These are phyloP conservation scores for Emergomyces pasteurianus DNA, from an alignment of 2,329 filamentous ascomycete species.

Conservation along the genomic window DNA sequence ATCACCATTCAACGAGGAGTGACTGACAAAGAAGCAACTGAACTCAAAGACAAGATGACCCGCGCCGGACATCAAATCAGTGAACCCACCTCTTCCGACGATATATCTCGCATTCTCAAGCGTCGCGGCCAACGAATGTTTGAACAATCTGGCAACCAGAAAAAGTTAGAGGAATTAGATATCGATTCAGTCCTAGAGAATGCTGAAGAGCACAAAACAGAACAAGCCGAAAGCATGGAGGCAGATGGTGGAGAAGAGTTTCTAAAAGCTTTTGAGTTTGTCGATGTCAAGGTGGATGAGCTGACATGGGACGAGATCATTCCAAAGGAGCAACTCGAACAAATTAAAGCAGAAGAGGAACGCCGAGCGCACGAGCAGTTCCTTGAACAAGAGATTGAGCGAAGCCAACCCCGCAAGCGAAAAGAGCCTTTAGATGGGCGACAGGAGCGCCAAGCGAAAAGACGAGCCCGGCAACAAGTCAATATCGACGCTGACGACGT, in stretches of 20 bases:
- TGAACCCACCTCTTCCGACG: slow-evolving; percentile 81
- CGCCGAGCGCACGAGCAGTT: slow-evolving; percentile 73
- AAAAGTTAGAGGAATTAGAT: slow-evolving; percentile 84
- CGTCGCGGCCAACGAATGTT: slow-evolving; percentile 99
- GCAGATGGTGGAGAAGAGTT: slow-evolving; percentile 96
- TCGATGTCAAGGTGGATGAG: slow-evolving; percentile 87
- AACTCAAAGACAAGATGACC: slow-evolving; percentile 66
- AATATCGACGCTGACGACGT: slow-evolving; percentile 57
- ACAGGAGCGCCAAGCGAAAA: slow-evolving; percentile 57
- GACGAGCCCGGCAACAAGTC: slow-evolving; percentile 55
- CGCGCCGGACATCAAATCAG: slow-evolving; percentile 47
- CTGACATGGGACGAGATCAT: slow-evolving; percentile 99
- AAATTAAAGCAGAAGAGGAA: slow-evolving; percentile 81
- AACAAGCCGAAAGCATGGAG: slow-evolving; percentile 85
- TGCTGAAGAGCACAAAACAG: slow-evolving; percentile 92
- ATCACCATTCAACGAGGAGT: slow-evolving; percentile 95
- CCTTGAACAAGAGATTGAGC: slow-evolving; percentile 67
- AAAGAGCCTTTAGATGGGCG: slow-evolving; percentile 50
- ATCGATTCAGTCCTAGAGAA: slow-evolving; percentile 96
- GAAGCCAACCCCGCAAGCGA: slow-evolving; percentile 68
- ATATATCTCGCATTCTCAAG: slow-evolving; percentile 93
- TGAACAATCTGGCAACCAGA: slow-evolving; percentile 91
- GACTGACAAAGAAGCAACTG: slow-evolving; percentile 81
- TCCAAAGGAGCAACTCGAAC: slow-evolving; percentile 79
- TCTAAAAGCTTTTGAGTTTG: slow-evolving; percentile 78